phyloP scores from a whole-genome alignment of 208 protist species.

The Acanthamoeba royreba region DNA sequence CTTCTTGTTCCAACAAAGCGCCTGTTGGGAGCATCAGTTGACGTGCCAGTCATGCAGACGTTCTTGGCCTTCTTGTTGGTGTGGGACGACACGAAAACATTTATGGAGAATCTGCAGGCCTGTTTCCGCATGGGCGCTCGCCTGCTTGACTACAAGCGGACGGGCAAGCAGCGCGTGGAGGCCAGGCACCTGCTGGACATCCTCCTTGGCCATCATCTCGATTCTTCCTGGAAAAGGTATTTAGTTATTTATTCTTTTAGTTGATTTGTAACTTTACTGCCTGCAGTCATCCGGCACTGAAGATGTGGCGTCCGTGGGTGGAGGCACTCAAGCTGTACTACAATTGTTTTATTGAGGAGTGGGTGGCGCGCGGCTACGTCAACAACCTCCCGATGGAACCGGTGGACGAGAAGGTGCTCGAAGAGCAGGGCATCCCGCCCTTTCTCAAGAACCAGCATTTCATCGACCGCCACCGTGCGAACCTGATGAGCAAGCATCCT shows the following conservation, averaged over 20 bases:
- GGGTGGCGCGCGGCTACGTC: neutral
- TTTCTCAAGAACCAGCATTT: constrained; percentile 1
- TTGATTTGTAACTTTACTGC: too few species aligned
- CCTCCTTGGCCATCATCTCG: neutral
- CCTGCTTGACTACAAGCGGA: constrained; percentile 6
- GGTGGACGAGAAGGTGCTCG: neutral
- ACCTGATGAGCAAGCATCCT: neutral
- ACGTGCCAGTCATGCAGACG: neutral
- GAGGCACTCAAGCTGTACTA: constrained; percentile 36
- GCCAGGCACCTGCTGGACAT: neutral
- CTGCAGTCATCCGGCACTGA: neutral
- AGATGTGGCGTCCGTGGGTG: neutral
- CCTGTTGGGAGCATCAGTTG: neutral
- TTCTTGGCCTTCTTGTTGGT: neutral
- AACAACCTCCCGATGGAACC: neutral
- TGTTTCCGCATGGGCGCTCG: neutral
- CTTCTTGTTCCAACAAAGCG: neutral
- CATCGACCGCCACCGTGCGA: neutral
- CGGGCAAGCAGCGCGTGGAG: constrained; percentile 18
- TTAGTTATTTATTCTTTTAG: too few species aligned
- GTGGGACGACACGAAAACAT: neutral
- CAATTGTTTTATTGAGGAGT: constrained; percentile 19
- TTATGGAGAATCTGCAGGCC: neutral
- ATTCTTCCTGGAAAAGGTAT: neutral
- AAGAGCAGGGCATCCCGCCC: neutral